phyloP scores from a whole-genome alignment of 352 stramenopile species.

The Bremia lactucae region DNA sequence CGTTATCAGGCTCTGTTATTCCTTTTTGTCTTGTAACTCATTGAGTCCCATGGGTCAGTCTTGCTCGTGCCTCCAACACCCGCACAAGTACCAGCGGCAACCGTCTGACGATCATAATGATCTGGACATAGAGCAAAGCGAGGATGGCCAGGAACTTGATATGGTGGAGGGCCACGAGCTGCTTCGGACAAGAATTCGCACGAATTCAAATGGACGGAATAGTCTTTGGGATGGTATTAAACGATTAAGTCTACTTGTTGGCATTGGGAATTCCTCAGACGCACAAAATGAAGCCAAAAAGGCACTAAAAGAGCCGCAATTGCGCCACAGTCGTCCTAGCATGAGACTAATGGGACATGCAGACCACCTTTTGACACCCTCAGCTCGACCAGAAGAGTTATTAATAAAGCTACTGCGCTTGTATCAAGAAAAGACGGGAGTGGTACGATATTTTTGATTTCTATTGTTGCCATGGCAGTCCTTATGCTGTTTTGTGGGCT shows the following conservation, averaged over 20 bases:
- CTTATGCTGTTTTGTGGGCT: slow-evolving; percentile 1
- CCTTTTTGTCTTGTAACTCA: slow-evolving; percentile 1
- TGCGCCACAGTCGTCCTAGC: slow-evolving; percentile 16
- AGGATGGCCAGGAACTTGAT: too few species aligned
- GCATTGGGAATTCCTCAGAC: slow-evolving; percentile 3
- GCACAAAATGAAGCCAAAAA: slow-evolving; percentile 3
- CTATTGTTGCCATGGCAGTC: background rate
- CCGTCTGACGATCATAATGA: slow-evolving; percentile 39
- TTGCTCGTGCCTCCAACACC: slow-evolving; percentile 68
- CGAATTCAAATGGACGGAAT: slow-evolving; percentile 2
- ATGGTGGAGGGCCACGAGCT: slow-evolving; percentile 29
- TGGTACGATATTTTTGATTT: slow-evolving; percentile 20
- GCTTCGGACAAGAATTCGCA: slow-evolving; percentile 20
- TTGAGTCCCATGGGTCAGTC: slow-evolving; percentile 45
- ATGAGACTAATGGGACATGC: slow-evolving; percentile 16
- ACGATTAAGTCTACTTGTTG: slow-evolving; percentile 3
- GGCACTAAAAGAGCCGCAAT: slow-evolving; percentile 15
- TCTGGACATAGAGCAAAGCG: slow-evolving; percentile 23
- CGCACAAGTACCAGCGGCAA: slow-evolving; percentile 44
- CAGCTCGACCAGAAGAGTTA: slow-evolving; percentile 17
- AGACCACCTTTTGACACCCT: slow-evolving; percentile 26
- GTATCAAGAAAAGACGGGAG: slow-evolving; percentile 54
- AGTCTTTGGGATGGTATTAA: slow-evolving; percentile 12
- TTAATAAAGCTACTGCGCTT: slow-evolving; percentile 36
- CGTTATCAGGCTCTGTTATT: slow-evolving; percentile 1